Evolutionary conservation across 2,329 filamentous ascomycete species (phyloP), one percentile per base, ranked within the genome.

Genomic region (Leptographium lundbergii): DNA sequence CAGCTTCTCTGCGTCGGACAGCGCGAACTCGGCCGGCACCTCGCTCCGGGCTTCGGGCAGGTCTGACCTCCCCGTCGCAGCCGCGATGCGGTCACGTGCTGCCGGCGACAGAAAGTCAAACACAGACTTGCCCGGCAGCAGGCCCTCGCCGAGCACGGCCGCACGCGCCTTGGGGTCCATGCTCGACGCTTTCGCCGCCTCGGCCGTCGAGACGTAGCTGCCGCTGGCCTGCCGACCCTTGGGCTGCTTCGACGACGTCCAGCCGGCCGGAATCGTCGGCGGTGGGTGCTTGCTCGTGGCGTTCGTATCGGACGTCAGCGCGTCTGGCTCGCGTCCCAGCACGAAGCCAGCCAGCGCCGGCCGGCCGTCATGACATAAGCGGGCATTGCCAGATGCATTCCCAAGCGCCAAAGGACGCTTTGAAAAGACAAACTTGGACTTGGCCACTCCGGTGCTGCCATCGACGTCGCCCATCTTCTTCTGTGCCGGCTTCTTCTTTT

Each of bases 41-140:
- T 96, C 89, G 57, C 88, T 85, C 1, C 85, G 75, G 0, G 87
- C 94, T 9, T 84, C 82, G 0, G 94, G 94, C 2, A 99, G 80
- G 67, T 92, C 82, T 3, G 73, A 72, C 60, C 85, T 90, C 1
- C 91, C 91, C 2, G 89, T 90, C 1, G 85, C 85, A 13, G 82
- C 78, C 3, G 81, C 90, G 52, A 99, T 80, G 29, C 86, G 83
- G 57, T 92, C 86, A 62, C 94, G 84, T 4, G 88, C 84, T 39
- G 87, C 81, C 0, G 89, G 78, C 0, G 88, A 88, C 64, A 99
- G 80, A 71, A 88, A 99, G 72, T 97, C 91, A 70, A 97, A 99
- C 3, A 99, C 85, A 0, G 94, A 97, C 73, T 97, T 96, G 0
- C 90, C 89, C 0, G 91, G 91, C 0, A 97, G 75, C 42, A 83